Conservation (phyloP, 345 rosid genomes). For the Sapria himalayana region DNA sequence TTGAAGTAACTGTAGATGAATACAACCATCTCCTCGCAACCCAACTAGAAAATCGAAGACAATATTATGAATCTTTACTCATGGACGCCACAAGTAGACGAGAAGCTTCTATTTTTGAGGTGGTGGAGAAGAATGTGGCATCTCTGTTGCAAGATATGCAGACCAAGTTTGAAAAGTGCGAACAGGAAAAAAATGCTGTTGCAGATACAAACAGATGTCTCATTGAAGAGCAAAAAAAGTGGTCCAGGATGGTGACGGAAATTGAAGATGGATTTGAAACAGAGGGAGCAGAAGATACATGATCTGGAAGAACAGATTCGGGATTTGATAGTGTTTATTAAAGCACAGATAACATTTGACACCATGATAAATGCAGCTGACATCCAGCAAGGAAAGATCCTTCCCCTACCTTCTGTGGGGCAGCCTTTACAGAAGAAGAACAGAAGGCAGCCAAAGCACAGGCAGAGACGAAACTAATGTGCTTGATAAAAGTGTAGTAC, state of each 20-base stretch:
- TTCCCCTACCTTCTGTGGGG: conserved; percentile 40
- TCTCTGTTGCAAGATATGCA: conserved; percentile 44
- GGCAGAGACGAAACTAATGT: conserved; percentile 26
- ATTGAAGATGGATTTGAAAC: conserved; percentile 41
- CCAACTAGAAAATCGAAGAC: conserved; percentile 63
- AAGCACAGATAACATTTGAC: conserved; percentile 52
- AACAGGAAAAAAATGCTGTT: conserved; percentile 37
- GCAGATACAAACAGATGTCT: conserved; percentile 44
- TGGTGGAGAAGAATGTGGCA: conserved; percentile 42
- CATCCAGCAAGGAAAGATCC: conserved; percentile 36
- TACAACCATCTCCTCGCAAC: conserved; percentile 73
- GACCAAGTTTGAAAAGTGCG: conserved; percentile 34
- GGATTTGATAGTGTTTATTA: conserved; percentile 47
- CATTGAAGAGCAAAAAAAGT: conserved; percentile 50
- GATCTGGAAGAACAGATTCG: conserved; percentile 88
- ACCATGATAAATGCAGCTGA: conserved; percentile 36
- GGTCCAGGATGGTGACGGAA: conserved; percentile 45
- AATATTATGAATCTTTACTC: conserved; percentile 70
- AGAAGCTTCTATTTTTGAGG: conserved; percentile 35
- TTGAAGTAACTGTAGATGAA: conserved; percentile 67
- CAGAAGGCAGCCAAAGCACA: conserved; percentile 26
- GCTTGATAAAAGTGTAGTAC: too few relatives aligned
- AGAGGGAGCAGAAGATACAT: conserved; percentile 36
- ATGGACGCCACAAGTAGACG: conserved; percentile 52
- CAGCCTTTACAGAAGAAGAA: conserved; percentile 23